Percentiles rank a stretch among this genome's conserved stretches.
phyloP scores from a whole-genome alignment of 768 basidiomycete genomes.

The Trametes villosa region DNA sequence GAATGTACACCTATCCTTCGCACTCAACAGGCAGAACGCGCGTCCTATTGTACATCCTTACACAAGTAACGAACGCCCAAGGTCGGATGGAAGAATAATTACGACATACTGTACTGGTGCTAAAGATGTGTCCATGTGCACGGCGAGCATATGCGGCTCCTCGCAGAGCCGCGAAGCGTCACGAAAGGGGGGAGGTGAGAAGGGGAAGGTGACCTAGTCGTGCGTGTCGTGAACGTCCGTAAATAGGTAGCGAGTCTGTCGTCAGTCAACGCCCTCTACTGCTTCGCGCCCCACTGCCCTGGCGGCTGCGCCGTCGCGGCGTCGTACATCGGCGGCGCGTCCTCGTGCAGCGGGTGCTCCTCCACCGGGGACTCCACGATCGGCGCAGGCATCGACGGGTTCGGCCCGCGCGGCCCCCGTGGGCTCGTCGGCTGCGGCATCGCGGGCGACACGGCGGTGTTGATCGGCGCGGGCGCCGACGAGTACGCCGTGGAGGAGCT shows the following conservation, averaged over 20 bases:
- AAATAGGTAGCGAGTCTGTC: background rate
- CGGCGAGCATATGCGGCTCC: background rate
- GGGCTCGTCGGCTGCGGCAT: conserved; percentile 25
- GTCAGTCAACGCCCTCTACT: conserved; percentile 6
- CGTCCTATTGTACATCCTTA: conserved; percentile 16
- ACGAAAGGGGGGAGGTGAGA: background rate
- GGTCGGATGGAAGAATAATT: conserved; percentile 35
- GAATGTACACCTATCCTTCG: too few species aligned
- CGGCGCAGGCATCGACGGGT: conserved; percentile 14
- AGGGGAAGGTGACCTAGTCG: background rate
- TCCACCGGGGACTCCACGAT: conserved; percentile 22
- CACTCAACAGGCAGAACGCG: background rate
- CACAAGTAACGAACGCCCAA: conserved; percentile 21
- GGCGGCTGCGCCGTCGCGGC: conserved; percentile 49
- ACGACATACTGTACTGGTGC: conserved; percentile 19
- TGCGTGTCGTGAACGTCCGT: conserved; percentile 6
- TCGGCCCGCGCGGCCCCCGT: conserved; percentile 25
- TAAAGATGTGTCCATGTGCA: conserved; percentile 1
- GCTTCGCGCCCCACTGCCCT: conserved; percentile 58
- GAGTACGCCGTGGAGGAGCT: conserved; percentile 29
- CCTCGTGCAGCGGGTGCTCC: conserved; percentile 7
- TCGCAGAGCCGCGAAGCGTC: background rate
- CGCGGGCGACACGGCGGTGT: conserved; percentile 34
- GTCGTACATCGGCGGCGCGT: conserved; percentile 68
- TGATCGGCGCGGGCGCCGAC: conserved; percentile 44